A percentile compares a stretch with the other conserved stretches of the same genome.
Conservation (phyloP, 2,329 filamentous ascomycete species). For the Phialocephala subalpina region DNA sequence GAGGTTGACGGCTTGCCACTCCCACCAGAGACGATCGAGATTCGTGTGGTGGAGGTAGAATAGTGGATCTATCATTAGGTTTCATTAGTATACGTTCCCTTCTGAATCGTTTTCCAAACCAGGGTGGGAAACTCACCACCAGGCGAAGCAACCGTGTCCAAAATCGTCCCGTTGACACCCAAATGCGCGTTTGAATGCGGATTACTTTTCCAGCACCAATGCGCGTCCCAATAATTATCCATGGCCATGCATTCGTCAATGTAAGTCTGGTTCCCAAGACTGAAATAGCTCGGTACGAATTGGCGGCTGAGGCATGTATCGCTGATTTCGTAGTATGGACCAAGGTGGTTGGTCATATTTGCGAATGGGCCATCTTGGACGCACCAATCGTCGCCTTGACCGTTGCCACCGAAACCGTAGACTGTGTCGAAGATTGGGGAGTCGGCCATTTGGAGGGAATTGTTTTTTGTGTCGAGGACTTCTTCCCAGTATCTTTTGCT, state of each 20-base stretch:
- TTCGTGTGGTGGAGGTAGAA: conserved; percentile 23
- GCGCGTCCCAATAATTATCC: not conserved
- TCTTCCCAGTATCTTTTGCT: conserved; percentile 1
- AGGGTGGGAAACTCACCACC: conserved; percentile 7
- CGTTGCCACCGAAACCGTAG: conserved; percentile 19
- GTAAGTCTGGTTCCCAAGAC: conserved; percentile 9
- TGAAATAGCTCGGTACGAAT: conserved; percentile 5
- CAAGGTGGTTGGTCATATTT: not conserved
- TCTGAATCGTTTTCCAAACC: too few species aligned
- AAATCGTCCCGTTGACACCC: not conserved
- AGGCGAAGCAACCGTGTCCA: conserved; percentile 8
- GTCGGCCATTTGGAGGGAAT: conserved; percentile 1
- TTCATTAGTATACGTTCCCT: not conserved
- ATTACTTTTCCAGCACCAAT: not conserved
- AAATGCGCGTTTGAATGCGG: not conserved
- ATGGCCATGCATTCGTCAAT: not conserved
- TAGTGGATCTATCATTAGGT: conserved; percentile 7
- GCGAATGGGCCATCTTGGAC: conserved; percentile 18
- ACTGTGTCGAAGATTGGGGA: conserved; percentile 12
- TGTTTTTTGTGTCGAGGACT: not conserved
- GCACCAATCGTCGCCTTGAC: conserved; percentile 10
- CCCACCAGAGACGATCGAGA: conserved; percentile 17
- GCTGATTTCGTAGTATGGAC: conserved; percentile 12
- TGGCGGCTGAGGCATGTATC: conserved; percentile 14
- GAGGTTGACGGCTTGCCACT: conserved; percentile 16